Conservation (phyloP, 2,329 filamentous ascomycete genomes). For the Pseudopithomyces chartarum region DNA sequence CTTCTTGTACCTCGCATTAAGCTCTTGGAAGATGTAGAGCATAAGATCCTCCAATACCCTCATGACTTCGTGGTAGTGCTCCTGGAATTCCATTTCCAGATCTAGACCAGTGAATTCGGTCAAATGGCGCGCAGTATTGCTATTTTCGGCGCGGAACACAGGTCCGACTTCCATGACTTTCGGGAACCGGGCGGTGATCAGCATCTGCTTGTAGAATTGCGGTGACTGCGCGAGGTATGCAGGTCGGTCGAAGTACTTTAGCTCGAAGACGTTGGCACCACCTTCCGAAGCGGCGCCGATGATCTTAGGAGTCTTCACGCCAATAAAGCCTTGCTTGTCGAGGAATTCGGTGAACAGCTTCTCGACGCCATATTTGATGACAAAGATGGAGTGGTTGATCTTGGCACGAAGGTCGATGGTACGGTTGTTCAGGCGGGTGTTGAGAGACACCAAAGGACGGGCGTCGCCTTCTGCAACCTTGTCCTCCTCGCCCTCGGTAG, state of each 20-base stretch:
- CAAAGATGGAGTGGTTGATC: slow-evolving; percentile 87
- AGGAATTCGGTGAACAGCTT: slow-evolving; percentile 81
- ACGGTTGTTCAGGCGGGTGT: slow-evolving; percentile 87
- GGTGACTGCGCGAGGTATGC: slow-evolving; percentile 82
- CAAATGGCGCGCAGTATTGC: slow-evolving; percentile 82
- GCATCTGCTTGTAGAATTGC: slow-evolving; percentile 87
- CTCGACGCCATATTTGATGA: slow-evolving; percentile 68
- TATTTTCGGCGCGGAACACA: slow-evolving; percentile 86
- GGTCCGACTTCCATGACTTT: slow-evolving; percentile 79
- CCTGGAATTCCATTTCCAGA: slow-evolving; percentile 86
- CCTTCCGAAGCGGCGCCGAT: slow-evolving; percentile 91
- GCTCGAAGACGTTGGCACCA: slow-evolving; percentile 86
- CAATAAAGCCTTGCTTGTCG: slow-evolving; percentile 72
- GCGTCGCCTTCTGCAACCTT: slow-evolving; percentile 59
- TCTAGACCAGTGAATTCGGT: slow-evolving; percentile 89
- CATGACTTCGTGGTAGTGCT: slow-evolving; percentile 77
- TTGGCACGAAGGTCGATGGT: slow-evolving; percentile 91
- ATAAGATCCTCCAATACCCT: slow-evolving; percentile 75
- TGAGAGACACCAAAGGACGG: slow-evolving; percentile 75
- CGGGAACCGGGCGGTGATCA: slow-evolving; percentile 79
- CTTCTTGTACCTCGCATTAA: slow-evolving; percentile 68
- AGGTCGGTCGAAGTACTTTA: slow-evolving; percentile 86
- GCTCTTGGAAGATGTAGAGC: slow-evolving; percentile 78
- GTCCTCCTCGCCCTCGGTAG: slow-evolving; percentile 52
- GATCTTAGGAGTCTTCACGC: slow-evolving; percentile 88